Evolutionary conservation across 1,284 basidiomycete genomes (phyloP), one percentile per base, ranked within the genome.

Genomic region (Naganishia cerealis): DNA sequence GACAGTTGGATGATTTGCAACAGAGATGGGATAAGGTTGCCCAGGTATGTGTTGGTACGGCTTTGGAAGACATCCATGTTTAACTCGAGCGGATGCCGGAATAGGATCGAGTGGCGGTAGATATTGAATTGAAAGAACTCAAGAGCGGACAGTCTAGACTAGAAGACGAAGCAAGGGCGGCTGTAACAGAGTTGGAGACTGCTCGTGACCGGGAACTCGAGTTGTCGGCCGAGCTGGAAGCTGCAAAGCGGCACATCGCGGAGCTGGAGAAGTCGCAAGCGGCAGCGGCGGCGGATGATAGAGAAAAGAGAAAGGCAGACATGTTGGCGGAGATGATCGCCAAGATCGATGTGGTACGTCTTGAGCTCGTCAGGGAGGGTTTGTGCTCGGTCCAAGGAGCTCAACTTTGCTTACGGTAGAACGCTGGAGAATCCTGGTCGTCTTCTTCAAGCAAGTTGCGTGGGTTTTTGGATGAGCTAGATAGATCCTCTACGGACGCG

Each of bases 241-340:
- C 95, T 76, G 84, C 96, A 55, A 90, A 87, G 82, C 88, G 87
- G 77, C 86, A 88, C 73, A 87, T 94, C 69, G 83, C 86, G 36
- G 91, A 93, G 66, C 82, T 94, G 73, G 92, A 90, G 54, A 90
- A 92, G 67, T 82, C 91, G 72, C 91, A 90, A 81, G 83, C 84
- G 33, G 85, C 87, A 29, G 91, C 94, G 79, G 92, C 91, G 82
- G 92, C 94, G 74, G 95, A 97, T 79, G 95, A 95, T 78, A 98
- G 96, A 83, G 95, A 99, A 84, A 95, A 93, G 84, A 88, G 92
- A 80, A 99, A 98, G 82, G 94, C 96, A 76, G 95, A 98, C 83
- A 96, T 96, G 86, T 93, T 99, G 90, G 94, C 92, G n/a, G 85
- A 95, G 73, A 96, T 99, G 93, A 97, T 99, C 94, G 92, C 94